A percentile compares a stretch with the other conserved stretches of the same genome.
Evolutionary conservation across 345 rosid species (phyloP).

Genomic region (Syzygium aromaticum): DNA sequence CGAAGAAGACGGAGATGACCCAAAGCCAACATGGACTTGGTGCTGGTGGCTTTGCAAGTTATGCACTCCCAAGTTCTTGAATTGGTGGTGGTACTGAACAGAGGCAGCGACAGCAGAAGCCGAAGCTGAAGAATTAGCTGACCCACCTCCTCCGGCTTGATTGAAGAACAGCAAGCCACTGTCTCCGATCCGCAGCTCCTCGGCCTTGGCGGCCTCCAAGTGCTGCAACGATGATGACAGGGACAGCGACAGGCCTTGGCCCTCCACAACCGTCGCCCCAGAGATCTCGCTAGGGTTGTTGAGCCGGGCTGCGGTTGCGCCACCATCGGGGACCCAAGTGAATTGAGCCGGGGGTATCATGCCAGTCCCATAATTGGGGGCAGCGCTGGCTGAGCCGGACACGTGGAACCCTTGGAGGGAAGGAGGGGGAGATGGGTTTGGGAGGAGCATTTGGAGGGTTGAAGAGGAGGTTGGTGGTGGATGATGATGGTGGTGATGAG

Average conservation of each 20-base stretch:
- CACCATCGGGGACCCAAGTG: background rate
- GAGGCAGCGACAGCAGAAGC: slow-evolving; percentile 7
- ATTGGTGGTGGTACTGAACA: slow-evolving; percentile 18
- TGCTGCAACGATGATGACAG: slow-evolving; percentile 73
- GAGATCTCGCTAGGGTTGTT: slow-evolving; percentile 33
- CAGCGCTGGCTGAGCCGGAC: background rate
- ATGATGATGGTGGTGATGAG: slow-evolving; percentile 14
- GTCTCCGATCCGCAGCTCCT: slow-evolving; percentile 62
- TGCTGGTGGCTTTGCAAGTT: slow-evolving; percentile 15
- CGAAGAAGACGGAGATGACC: slow-evolving; percentile 16
- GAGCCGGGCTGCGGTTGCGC: background rate
- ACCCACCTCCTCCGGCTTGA: slow-evolving; percentile 13
- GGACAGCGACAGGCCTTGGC: slow-evolving; percentile 85
- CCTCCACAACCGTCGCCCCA: slow-evolving; percentile 28
- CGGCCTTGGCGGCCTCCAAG: slow-evolving; percentile 74
- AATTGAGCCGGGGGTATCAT: background rate
- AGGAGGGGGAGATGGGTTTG: slow-evolving; percentile 34
- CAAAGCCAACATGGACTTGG: slow-evolving; percentile 41
- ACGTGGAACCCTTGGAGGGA: slow-evolving; percentile 38
- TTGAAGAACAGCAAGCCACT: slow-evolving; percentile 38
- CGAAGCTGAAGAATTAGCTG: background rate
- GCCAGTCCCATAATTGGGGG: slow-evolving; percentile 8
- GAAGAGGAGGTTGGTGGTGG: slow-evolving; percentile 35
- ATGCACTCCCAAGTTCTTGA: slow-evolving; percentile 21
- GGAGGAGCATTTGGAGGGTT: slow-evolving; percentile 85